A percentile compares a stretch with the other conserved stretches of the same genome.
phyloP scores from a whole-genome alignment of 1,284 basidiomycete species.

The Tilletia walkeri region DNA sequence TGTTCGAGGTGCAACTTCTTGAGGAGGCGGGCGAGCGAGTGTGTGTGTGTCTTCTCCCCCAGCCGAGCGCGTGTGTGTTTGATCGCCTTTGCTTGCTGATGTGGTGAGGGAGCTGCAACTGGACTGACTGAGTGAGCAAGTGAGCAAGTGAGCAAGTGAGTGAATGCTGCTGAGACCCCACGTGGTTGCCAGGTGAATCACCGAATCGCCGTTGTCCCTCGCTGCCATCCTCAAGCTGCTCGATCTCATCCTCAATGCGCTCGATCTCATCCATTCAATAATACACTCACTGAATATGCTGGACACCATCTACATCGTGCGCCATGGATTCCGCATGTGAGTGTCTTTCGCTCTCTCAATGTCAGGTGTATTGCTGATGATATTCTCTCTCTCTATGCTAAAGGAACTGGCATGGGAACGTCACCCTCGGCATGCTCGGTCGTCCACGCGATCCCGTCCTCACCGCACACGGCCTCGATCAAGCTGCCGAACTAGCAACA shows the following conservation, averaged over 20 bases:
- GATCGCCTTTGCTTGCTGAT: no score
- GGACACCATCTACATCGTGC: conserved; percentile 73
- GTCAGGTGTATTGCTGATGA: not conserved
- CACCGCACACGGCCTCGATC: conserved; percentile 72
- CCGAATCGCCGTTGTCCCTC: not conserved
- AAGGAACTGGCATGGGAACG: conserved; percentile 15
- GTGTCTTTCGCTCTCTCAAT: no score
- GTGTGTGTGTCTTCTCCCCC: no score
- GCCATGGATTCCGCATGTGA: conserved; percentile 61
- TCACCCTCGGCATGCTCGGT: conserved; percentile 52
- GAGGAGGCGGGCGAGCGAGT: no score
- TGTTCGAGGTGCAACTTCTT: no score
- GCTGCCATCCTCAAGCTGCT: not conserved
- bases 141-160: no score
- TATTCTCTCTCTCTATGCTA: no score
- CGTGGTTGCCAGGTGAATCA: no score
- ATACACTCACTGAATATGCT: conserved; percentile 70
- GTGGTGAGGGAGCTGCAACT: no score
- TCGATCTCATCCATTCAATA: not conserved
- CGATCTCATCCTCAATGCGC: not conserved
- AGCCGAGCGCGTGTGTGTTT: no score
- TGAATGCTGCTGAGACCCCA: no score
- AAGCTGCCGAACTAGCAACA: conserved; percentile 70
- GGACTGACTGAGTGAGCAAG: no score
- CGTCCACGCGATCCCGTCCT: conserved; percentile 73